Evolutionary conservation across 306 rosid species (phyloP), one percentile per base, ranked within the genome.

Genomic region (Vigna unguiculata): DNA sequence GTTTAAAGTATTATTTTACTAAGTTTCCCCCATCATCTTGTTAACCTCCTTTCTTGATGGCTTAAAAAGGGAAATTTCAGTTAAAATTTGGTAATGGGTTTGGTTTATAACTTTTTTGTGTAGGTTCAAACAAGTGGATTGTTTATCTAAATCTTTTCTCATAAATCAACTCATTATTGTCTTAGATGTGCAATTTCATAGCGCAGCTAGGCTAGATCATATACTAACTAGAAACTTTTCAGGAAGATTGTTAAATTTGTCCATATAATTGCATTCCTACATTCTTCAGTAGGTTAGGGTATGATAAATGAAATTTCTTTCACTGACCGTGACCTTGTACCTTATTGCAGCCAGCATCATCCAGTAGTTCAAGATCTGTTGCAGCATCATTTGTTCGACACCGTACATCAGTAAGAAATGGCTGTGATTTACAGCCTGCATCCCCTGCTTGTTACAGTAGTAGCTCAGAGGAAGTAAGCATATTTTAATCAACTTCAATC

Each of bases 401-500:
- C 41, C 83, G 28, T 48, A 80, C 83, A 70, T 72, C 87, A 21
- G 64, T 62, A 43, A 80, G 84, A 58, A 82, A 62, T 15, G 83
- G 59, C 53, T 16, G 38, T 63, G 80, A 78, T 61, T 25, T 30
- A 19, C 85, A 81, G 72, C 89, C 88, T 70, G 45, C 49, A 72
- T 85, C 91, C 22, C 87, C 90, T 64, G 78, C 83, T 60, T 83
- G 85, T 78, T 80, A 57, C 84, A 62, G 86, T 78, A 74, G 84
- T 78, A 74, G 84, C 79, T 85, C 92, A 22, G 53, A 59, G 72
- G 88, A 89, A 82, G 97, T 88, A 82, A 82, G 86, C 65, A 63
- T 54, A 70, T 55, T 63, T 71, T 81, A 21, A 25, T 19, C 43
- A 40, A 16, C 25, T 69, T 43, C 32, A 66, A 65, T 49, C 30